Evolutionary conservation across 2,329 filamentous ascomycete species (phyloP).

Genomic region (Trichoderma hamatum): DNA sequence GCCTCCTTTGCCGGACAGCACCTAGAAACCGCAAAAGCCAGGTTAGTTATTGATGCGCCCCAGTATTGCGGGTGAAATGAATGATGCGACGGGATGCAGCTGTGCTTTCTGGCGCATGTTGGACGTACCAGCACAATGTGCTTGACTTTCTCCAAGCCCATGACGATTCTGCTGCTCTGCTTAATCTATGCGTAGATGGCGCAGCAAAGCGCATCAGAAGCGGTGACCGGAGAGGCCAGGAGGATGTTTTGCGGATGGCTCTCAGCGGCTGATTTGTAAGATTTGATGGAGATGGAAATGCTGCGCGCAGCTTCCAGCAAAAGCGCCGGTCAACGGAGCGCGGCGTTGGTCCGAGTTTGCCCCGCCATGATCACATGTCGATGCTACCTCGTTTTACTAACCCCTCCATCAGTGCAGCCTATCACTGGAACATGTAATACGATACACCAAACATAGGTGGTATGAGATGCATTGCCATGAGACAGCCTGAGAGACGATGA

Average conservation of each 20-base stretch:
- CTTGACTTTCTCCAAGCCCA: constrained; percentile 62
- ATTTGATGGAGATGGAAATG: neutral
- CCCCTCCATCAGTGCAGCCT: neutral
- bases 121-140: constrained; percentile 71
- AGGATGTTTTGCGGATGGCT: neutral
- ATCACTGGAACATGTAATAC: neutral
- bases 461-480: neutral
- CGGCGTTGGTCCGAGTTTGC: neutral
- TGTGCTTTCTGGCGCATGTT: neutral
- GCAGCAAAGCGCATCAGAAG: constrained; percentile 3
- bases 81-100: neutral
- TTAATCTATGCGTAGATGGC: neutral
- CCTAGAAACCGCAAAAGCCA: constrained; percentile 42
- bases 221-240: neutral
- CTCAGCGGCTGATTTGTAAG: constrained; percentile 26
- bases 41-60: neutral
- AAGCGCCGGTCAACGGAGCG: constrained; percentile 28
- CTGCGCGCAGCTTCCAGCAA: constrained; percentile 16
- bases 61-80: neutral
- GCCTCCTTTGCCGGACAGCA: constrained; percentile 95
- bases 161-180: constrained; percentile 29
- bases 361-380: constrained; percentile 2
- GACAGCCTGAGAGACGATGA: neutral
- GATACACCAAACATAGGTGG: neutral
- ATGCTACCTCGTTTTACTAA: neutral